Percentiles rank a stretch among this genome's conserved stretches.
These are phyloP conservation scores for Diutina neorugosa DNA, from an alignment of 1,139 yeast genomes.

Conservation along the genomic window DNA sequence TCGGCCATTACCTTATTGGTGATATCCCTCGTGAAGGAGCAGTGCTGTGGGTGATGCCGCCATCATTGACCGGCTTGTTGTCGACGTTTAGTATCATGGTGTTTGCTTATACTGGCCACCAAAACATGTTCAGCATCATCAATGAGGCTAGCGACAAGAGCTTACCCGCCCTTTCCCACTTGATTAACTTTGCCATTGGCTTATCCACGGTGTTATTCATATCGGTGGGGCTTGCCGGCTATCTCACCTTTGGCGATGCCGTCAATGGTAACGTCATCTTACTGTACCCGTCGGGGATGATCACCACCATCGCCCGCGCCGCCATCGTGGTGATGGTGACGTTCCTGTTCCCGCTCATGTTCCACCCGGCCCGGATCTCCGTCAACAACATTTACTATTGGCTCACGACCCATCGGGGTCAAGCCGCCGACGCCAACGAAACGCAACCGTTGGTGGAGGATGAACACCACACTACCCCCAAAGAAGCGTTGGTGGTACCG, in stretches of 20 bases:
- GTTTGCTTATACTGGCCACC: constrained; percentile 12
- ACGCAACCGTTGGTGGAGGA: constrained; percentile 10
- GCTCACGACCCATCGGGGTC: constrained; percentile 9
- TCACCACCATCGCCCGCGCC: constrained; percentile 56
- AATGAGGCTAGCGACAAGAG: constrained; percentile 42
- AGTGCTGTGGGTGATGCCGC: constrained; percentile 35
- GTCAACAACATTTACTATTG: constrained; percentile 62
- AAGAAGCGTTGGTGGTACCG: constrained; percentile 26
- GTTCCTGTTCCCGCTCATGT: constrained; percentile 82
- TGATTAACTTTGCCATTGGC: constrained; percentile 43
- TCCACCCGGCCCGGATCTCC: constrained; percentile 86
- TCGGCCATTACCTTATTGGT: constrained; percentile 20
- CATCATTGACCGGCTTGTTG: constrained; percentile 46
- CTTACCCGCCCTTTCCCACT: constrained; percentile 33
- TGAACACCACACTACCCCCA: not conserved
- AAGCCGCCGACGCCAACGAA: constrained; percentile 6
- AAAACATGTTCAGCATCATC: constrained; percentile 12
- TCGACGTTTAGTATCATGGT: constrained; percentile 34
- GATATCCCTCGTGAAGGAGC: constrained; percentile 8
- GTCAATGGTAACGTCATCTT: constrained; percentile 71
- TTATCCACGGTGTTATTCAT: constrained; percentile 23
- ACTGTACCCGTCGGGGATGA: constrained; percentile 39
- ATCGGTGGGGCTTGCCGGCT: constrained; percentile 30
- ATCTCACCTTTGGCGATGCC: constrained; percentile 30
- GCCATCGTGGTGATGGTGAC: constrained; percentile 75